Percentiles rank a stretch among this genome's conserved stretches.
Conservation (phyloP, 1,139 yeast species). For the Hansenula sp. region DNA sequence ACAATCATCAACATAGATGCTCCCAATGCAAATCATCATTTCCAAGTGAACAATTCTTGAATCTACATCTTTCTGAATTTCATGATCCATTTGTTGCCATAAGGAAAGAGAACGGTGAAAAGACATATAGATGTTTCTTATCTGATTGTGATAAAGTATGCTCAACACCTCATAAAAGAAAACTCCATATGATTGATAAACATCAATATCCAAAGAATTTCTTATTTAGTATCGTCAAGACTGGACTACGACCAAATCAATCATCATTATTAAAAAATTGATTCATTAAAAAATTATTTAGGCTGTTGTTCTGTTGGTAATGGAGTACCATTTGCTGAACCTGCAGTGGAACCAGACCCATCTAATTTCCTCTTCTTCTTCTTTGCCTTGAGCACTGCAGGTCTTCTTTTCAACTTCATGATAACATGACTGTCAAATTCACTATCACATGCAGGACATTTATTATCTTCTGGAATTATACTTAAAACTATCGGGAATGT, state of each 20-base stretch:
- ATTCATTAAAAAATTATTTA: not conserved
- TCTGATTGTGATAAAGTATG: constrained; percentile 32
- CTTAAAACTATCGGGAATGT: constrained; percentile 28
- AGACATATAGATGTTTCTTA: constrained; percentile 38
- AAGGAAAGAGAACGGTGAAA: constrained; percentile 34
- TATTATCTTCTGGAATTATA: constrained; percentile 46
- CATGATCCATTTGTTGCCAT: constrained; percentile 47
- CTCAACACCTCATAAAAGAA: constrained; percentile 33
- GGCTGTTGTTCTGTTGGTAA: not conserved
- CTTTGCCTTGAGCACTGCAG: constrained; percentile 42
- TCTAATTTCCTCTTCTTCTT: constrained; percentile 30
- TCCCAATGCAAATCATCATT: constrained; percentile 37
- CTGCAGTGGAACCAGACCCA: not conserved
- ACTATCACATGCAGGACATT: constrained; percentile 69
- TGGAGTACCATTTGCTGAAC: not conserved
- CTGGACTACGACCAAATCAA: constrained; percentile 23
- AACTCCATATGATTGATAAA: constrained; percentile 41
- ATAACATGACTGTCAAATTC: constrained; percentile 55
- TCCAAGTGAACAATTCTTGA: constrained; percentile 35
- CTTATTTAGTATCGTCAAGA: constrained; percentile 35
- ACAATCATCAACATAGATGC: constrained; percentile 25
- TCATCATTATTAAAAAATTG: constrained; percentile 20
- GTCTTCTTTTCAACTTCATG: constrained; percentile 48
- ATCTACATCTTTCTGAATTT: constrained; percentile 46
- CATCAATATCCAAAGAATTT: constrained; percentile 46